Base-by-base conservation (phyloP, 345 rosid genomes). In the Geranium brycei region DNA sequence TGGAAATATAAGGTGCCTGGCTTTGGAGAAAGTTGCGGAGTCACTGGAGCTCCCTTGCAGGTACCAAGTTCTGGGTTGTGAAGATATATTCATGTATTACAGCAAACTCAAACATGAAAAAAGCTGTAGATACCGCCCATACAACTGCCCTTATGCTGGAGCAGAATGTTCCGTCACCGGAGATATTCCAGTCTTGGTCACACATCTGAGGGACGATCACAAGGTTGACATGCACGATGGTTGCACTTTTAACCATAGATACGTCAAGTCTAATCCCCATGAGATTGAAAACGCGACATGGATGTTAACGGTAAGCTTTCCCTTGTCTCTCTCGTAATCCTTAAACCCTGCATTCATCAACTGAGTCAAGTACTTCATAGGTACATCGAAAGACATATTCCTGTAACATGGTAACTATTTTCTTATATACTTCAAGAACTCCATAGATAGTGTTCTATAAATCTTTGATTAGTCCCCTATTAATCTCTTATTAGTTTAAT, bases 201-300 rank as follows among this genome's bases (percentile, higher is more conserved):
- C 60, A 65, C 98, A 91, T 78, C 93, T 91, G 38, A 84, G 78
- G 79, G 79, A 84, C 72, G 91, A 89, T 60, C 98, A 91, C 83
- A 87, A 84, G 72, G 98, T 91, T 62, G 96, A 91, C 71, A 84
- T 87, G 96, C 96, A 89, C 60, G 82, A 87, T 61, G 95, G 98
- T 0, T 80, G 87, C 64, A 81, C 89, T 16, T 91, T 89, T 79
- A 89, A 87, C 74, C 95, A 91, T 72, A 79, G 92, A 73, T 91
- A 91, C 71, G 95, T 89, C 17, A 89, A 91, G 68, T 77, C 96
- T 60, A 83, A 85, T 75, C 88, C 98, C 4, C 84, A 72, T 1
- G 98, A 87, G 73, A 86, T 89, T 17, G 96, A 89, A 71, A 89
- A 91, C 62, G 98, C 98, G 59, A 91, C 95, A 51, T 89, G 98